Evolutionary conservation across 2,329 filamentous ascomycete species (phyloP).

Genomic region (Fusarium annulatum): DNA sequence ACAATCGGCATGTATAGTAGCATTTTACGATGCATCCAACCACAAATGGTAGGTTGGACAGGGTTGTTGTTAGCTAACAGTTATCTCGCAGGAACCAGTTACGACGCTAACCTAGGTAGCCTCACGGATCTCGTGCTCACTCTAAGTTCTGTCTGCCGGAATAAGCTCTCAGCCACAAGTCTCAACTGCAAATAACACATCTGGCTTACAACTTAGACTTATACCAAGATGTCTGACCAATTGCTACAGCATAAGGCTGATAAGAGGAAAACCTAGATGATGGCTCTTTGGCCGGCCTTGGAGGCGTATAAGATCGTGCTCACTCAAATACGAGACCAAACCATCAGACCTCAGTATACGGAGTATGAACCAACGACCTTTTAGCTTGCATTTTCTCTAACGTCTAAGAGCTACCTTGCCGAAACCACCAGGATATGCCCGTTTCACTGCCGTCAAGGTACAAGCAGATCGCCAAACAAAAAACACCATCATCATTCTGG

Average conservation of each 20-base stretch:
- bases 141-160: neutral
- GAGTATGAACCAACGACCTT: slow-evolving; percentile 18
- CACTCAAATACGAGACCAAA: neutral
- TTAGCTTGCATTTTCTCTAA: slow-evolving; percentile 47
- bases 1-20: neutral
- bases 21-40: neutral
- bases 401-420: slow-evolving; percentile 41
- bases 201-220: too few relatives aligned
- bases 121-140: neutral
- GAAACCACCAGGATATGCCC: slow-evolving; percentile 20
- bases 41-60: neutral
- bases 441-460: slow-evolving; percentile 12
- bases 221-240: too few relatives aligned
- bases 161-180: too few relatives aligned
- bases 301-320: too few relatives aligned
- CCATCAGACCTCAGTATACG: neutral
- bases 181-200: too few relatives aligned
- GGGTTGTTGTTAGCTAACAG: neutral
- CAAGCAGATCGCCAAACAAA: slow-evolving; percentile 15
- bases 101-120: neutral
- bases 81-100: neutral
- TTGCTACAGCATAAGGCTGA: too few relatives aligned
- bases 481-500: slow-evolving; percentile 41
- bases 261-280: too few relatives aligned
- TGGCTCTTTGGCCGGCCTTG: too few relatives aligned